phyloP scores from a whole-genome alignment of 805 yeast species.

The Teunomyces kruisii region DNA sequence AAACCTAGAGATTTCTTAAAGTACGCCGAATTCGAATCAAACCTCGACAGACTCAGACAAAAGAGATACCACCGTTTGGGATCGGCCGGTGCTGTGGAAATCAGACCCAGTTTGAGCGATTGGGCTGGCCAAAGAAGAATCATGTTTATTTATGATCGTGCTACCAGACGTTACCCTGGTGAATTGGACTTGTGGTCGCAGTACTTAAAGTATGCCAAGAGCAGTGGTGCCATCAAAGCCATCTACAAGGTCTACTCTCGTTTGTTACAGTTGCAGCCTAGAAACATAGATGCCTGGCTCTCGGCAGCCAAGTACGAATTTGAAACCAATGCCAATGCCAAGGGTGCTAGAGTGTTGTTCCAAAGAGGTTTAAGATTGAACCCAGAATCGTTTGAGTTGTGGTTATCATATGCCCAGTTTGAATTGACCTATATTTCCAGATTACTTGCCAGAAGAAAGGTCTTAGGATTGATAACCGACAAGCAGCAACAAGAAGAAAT shows the following conservation, averaged over 20 bases:
- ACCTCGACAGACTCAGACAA: constrained; percentile 72
- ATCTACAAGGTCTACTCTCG: constrained; percentile 75
- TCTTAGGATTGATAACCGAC: constrained; percentile 75
- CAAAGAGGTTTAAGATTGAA: constrained; percentile 86
- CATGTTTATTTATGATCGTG: constrained; percentile 79
- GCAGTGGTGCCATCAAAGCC: constrained; percentile 65
- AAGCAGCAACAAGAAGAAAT: constrained; percentile 58
- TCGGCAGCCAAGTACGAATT: constrained; percentile 93
- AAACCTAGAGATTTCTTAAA: constrained; percentile 72
- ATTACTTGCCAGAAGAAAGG: constrained; percentile 76
- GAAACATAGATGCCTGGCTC: constrained; percentile 87
- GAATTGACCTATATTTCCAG: constrained; percentile 86
- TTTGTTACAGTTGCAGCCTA: constrained; percentile 85
- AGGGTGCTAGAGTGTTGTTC: constrained; percentile 82
- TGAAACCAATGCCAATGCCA: constrained; percentile 82
- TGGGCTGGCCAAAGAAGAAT: constrained; percentile 86
- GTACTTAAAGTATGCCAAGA: constrained; percentile 67
- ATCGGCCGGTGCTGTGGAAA: constrained; percentile 54
- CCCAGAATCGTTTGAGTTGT: constrained; percentile 64
- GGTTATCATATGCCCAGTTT: constrained; percentile 85
- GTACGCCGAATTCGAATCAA: constrained; percentile 78
- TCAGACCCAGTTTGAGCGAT: constrained; percentile 69
- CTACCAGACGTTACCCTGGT: constrained; percentile 74
- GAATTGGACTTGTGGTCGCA: constrained; percentile 76
- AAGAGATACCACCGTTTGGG: constrained; percentile 67